These are phyloP conservation scores for Glycine latifolia DNA, from an alignment of 306 rosid species.

Conservation along the genomic window DNA sequence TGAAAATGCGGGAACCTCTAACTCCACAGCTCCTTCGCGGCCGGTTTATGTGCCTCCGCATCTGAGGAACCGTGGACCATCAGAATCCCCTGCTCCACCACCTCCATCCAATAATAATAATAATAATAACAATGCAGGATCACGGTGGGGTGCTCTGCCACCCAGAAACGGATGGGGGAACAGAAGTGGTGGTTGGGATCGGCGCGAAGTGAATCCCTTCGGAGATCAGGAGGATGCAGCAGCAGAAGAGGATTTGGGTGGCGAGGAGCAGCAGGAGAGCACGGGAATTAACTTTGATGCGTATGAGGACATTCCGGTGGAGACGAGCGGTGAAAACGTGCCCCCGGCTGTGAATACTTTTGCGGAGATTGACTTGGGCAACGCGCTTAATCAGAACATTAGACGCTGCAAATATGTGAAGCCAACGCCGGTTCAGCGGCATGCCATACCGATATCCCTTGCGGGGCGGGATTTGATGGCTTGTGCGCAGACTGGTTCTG, in stretches of 20 bases:
- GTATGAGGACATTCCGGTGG: conserved; percentile 88
- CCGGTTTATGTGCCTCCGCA: conserved; percentile 84
- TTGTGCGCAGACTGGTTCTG: conserved; percentile 94
- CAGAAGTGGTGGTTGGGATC: conserved; percentile 77
- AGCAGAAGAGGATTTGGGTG: conserved; percentile 46
- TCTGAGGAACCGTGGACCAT: conserved; percentile 70
- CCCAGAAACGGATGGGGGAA: conserved; percentile 67
- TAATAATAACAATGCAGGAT: conserved; percentile 42
- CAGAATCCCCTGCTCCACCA: conserved; percentile 57
- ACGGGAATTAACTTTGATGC: conserved; percentile 84
- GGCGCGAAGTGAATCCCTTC: conserved; percentile 81
- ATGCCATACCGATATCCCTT: conserved; percentile 87
- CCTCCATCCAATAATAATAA: neutral
- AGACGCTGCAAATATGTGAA: conserved; percentile 83
- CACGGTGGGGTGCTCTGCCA: conserved; percentile 53
- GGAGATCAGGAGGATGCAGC: conserved; percentile 65
- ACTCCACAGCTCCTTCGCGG: conserved; percentile 52
- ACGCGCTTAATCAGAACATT: conserved; percentile 75
- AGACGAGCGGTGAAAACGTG: conserved; percentile 81
- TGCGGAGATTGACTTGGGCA: conserved; percentile 90
- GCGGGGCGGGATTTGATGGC: conserved; percentile 89
- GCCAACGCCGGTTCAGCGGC: conserved; percentile 92
- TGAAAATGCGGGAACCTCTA: conserved; percentile 60
- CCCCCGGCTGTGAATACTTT: conserved; percentile 82
- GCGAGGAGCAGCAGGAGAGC: conserved; percentile 62